Conservation (phyloP, 1,284 basidiomycete species). For the Papiliotrema terrestris region DNA sequence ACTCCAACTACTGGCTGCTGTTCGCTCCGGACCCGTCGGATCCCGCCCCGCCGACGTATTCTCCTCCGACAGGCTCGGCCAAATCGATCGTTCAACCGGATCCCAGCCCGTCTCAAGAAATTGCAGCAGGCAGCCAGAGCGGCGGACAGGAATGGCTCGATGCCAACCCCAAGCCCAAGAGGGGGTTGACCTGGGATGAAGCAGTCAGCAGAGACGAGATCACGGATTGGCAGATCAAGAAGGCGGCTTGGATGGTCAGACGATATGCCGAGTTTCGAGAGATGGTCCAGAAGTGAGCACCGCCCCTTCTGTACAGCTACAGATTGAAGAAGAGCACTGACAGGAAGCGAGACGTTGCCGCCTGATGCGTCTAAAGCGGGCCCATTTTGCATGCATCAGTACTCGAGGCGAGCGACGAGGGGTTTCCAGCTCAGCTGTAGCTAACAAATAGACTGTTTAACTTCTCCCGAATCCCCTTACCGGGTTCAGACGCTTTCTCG, state of each 20-base stretch:
- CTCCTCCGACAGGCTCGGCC: slow-evolving; percentile 11
- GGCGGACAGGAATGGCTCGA: slow-evolving; percentile 54
- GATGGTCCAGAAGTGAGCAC: slow-evolving; percentile 50
- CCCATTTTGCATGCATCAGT: slow-evolving; percentile 59
- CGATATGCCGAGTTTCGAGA: slow-evolving; percentile 76
- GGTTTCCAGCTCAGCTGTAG: slow-evolving; percentile 5
- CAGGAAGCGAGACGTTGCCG: slow-evolving; percentile 53
- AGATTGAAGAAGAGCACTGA: slow-evolving; percentile 8
- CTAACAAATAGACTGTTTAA: slow-evolving; percentile 62
- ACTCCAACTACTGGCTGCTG: slow-evolving; percentile 98
- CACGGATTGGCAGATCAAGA: slow-evolving; percentile 77
- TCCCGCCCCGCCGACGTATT: slow-evolving; percentile 37
- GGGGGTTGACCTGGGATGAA: slow-evolving; percentile 39
- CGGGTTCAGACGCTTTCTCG: slow-evolving; percentile 62
- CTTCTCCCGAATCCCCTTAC: slow-evolving; percentile 66
- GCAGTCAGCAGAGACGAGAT: slow-evolving; percentile 53
- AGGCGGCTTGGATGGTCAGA: slow-evolving; percentile 78
- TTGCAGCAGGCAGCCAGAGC: slow-evolving; percentile 24
- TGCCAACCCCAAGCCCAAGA: slow-evolving; percentile 40
- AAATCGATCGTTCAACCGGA: slow-evolving; percentile 8
- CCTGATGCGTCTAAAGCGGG: slow-evolving; percentile 56
- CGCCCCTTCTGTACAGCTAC: too few relatives aligned
- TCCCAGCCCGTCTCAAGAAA: slow-evolving; percentile 20
- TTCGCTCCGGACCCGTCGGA: slow-evolving; percentile 58
- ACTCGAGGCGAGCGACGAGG: slow-evolving; percentile 50